Evolutionary conservation across 495 filamentous ascomycete genomes (phyloP).

Genomic region (Chaetomium tenue): DNA sequence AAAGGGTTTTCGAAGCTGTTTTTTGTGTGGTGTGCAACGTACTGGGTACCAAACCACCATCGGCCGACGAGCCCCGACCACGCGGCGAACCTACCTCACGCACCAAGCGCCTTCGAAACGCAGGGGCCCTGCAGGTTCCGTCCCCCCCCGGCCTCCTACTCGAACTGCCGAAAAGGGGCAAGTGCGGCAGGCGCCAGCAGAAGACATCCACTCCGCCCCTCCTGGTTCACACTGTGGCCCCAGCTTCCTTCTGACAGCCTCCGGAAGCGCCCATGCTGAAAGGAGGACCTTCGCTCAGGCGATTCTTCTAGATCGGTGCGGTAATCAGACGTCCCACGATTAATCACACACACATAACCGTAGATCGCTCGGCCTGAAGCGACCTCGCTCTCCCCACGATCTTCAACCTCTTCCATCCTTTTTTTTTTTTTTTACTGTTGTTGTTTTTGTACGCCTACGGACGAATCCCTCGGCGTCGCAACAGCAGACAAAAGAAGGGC

Average conservation of each 20-base stretch:
- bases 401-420: background rate
- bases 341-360: constrained; percentile 14
- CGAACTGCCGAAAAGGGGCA: constrained; percentile 34
- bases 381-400: background rate
- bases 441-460: background rate
- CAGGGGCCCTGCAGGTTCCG: constrained; percentile 18
- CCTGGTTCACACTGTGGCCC: constrained; percentile 11
- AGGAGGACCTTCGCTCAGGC: background rate
- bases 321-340: constrained; percentile 10
- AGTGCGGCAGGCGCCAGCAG: constrained; percentile 3
- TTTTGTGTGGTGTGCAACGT: background rate
- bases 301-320: constrained; percentile 11
- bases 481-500: background rate
- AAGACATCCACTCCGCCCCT: constrained; percentile 6
- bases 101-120: constrained; percentile 28
- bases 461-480: background rate
- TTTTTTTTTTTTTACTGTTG: background rate
- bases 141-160: constrained; percentile 23
- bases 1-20: background rate
- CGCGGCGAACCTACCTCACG: background rate
- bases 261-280: constrained; percentile 17
- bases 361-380: constrained; percentile 20
- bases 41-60: background rate
- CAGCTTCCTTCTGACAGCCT: constrained; percentile 8
- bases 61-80: background rate